Conservation (phyloP, 176 grass and related monocot species). For the Cymbopogon citratus region DNA sequence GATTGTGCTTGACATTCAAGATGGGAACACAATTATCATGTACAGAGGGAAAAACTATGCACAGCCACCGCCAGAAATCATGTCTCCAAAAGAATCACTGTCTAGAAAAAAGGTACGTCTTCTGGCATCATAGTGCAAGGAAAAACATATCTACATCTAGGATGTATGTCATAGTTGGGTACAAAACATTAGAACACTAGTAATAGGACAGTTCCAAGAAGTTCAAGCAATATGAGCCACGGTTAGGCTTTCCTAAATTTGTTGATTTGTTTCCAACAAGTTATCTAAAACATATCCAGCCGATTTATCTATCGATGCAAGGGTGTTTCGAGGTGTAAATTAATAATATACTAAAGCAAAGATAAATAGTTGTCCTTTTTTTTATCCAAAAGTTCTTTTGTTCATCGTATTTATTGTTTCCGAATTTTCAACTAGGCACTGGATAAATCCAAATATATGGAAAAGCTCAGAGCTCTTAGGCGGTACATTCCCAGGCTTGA, state of each 20-base stretch:
- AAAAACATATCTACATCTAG: conserved; percentile 4
- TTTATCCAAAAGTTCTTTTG: neutral
- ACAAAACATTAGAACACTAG: neutral
- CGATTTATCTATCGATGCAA: conserved; percentile 1
- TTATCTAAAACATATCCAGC: neutral
- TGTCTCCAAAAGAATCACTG: conserved; percentile 87
- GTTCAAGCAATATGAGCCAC: neutral
- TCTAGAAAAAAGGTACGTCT: conserved; percentile 69
- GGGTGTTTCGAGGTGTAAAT: neutral
- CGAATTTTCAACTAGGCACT: conserved; percentile 56
- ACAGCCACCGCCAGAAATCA: conserved; percentile 88
- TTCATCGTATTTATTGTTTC: neutral
- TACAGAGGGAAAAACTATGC: conserved; percentile 94
- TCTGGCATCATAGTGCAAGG: neutral
- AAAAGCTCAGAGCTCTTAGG: conserved; percentile 52
- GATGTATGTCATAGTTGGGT: neutral
- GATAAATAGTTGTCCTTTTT: neutral
- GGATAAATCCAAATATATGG: conserved; percentile 88
- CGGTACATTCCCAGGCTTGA: conserved; percentile 84
- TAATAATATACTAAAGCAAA: neutral
- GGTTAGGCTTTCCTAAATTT: conserved; percentile 5
- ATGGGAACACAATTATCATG: conserved; percentile 94
- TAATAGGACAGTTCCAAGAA: neutral
- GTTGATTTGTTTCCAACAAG: neutral
- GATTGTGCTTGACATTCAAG: conserved; percentile 77